Evolutionary conservation across 192 early-diverging fungal species (phyloP).

Genomic region (Coemansia sp.): DNA sequence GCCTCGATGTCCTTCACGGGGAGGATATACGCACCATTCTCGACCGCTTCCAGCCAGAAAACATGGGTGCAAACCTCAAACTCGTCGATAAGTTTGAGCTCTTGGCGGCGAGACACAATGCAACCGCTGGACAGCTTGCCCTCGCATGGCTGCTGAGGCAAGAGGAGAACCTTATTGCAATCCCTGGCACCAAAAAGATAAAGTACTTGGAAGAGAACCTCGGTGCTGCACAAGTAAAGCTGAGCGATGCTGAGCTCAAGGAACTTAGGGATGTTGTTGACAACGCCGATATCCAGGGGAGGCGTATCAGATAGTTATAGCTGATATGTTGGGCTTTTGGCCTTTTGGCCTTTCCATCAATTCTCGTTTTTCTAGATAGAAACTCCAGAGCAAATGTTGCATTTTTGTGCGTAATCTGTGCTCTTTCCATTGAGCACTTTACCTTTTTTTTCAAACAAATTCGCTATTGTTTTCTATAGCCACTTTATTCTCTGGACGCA

Average conservation of each 20-base stretch:
- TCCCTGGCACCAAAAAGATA: constrained; percentile 59
- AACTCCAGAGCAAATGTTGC: too few species aligned
- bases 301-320: constrained; percentile 56
- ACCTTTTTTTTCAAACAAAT: too few species aligned
- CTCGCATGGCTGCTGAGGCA: constrained; percentile 69
- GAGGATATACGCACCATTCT: constrained; percentile 56
- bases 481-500: too few species aligned
- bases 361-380: too few species aligned
- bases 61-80: constrained; percentile 59
- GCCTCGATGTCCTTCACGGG: constrained; percentile 53
- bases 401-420: too few species aligned
- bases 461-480: too few species aligned
- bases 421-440: too few species aligned
- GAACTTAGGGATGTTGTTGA: constrained; percentile 33
- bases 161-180: constrained; percentile 51
- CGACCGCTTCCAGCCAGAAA: constrained; percentile 62
- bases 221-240: constrained; percentile 27
- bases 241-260: constrained; percentile 31
- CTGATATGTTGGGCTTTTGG: too few species aligned
- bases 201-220: constrained; percentile 50
- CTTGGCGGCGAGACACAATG: constrained; percentile 57
- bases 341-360: too few species aligned
- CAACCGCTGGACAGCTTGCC: constrained; percentile 57
- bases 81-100: constrained; percentile 57
- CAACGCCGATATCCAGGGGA: constrained; percentile 27